Percentiles rank a stretch among this genome's conserved stretches.
phyloP scores from a whole-genome alignment of 345 rosid genomes.

The Anastatica hierochuntica region DNA sequence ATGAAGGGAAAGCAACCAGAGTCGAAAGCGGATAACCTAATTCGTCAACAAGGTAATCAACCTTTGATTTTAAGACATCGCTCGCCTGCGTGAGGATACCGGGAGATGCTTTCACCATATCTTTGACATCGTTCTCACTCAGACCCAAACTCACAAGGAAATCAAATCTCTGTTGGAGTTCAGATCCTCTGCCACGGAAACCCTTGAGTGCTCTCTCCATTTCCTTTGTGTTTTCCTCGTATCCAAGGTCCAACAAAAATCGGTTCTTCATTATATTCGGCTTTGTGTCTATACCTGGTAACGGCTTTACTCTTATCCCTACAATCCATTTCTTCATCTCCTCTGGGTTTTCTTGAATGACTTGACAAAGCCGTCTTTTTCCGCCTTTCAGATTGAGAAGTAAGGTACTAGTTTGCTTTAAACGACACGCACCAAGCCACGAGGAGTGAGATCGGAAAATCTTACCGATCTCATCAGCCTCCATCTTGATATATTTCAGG shows the following conservation, averaged over 20 bases:
- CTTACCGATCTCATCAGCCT: slow-evolving; percentile 33
- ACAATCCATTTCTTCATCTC: slow-evolving; percentile 50
- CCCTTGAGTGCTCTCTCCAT: slow-evolving; percentile 40
- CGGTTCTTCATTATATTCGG: slow-evolving; percentile 37
- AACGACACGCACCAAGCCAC: slow-evolving; percentile 36
- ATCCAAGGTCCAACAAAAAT: slow-evolving; percentile 54
- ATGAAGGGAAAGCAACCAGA: slow-evolving; percentile 48
- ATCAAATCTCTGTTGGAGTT: slow-evolving; percentile 61
- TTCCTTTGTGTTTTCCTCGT: slow-evolving; percentile 28
- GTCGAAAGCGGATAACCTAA: slow-evolving; percentile 47
- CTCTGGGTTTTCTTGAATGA: slow-evolving; percentile 49
- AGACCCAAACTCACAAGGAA: slow-evolving; percentile 49
- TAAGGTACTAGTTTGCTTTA: slow-evolving; percentile 42
- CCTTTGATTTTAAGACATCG: slow-evolving; percentile 41
- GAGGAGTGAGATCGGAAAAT: slow-evolving; percentile 34
- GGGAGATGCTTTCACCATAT: slow-evolving; percentile 56
- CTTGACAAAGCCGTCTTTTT: slow-evolving; percentile 38
- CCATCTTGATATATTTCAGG: slow-evolving; percentile 51
- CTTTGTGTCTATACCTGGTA: slow-evolving; percentile 21
- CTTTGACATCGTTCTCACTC: slow-evolving; percentile 36
- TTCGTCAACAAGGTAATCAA: slow-evolving; percentile 39
- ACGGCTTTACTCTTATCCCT: slow-evolving; percentile 32
- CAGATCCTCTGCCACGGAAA: slow-evolving; percentile 53
- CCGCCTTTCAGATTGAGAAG: slow-evolving; percentile 39
- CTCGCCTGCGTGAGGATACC: slow-evolving; percentile 42